phyloP scores from a whole-genome alignment of 2,329 filamentous ascomycete genomes.

The Trichoderma cornu-damae region DNA sequence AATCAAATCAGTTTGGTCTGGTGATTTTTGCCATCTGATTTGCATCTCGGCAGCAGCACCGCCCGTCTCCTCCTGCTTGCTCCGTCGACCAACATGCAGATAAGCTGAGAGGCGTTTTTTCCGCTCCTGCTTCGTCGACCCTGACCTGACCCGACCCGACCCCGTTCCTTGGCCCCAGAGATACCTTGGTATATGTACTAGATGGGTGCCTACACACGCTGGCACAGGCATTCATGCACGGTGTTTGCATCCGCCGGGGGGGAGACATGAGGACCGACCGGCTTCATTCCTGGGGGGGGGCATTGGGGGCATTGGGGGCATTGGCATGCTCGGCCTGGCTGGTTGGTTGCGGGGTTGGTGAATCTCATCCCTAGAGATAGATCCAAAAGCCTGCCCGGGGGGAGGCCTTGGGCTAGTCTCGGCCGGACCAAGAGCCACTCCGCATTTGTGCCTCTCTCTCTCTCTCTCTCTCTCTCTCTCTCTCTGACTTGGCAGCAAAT shows the following conservation, averaged over 20 bases:
- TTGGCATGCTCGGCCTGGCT: too few species aligned
- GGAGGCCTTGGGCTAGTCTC: not conserved
- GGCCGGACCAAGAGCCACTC: too few species aligned
- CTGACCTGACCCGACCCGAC: not conserved
- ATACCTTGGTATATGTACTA: too few species aligned
- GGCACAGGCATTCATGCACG: not conserved
- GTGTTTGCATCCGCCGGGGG: not conserved
- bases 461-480: too few species aligned
- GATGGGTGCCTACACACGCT: too few species aligned
- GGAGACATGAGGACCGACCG: not conserved
- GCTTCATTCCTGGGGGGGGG: not conserved
- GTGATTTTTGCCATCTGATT: not conserved
- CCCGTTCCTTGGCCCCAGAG: not conserved
- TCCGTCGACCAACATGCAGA: constrained; percentile 5
- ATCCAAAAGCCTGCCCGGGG: constrained; percentile 1
- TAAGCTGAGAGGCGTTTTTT: constrained; percentile 13
- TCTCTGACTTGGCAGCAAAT: too few species aligned
- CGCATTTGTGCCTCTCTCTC: too few species aligned
- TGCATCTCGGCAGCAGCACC: not conserved
- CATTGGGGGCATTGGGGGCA: too few species aligned
- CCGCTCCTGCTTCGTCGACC: not conserved
- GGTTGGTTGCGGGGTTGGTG: constrained; percentile 10
- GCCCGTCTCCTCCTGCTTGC: not conserved
- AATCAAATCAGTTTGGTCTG: not conserved
- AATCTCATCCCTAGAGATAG: not conserved